Base-by-base conservation (phyloP, 108 stramenopile species). In the Cyclotella choctawhatcheeana region DNA sequence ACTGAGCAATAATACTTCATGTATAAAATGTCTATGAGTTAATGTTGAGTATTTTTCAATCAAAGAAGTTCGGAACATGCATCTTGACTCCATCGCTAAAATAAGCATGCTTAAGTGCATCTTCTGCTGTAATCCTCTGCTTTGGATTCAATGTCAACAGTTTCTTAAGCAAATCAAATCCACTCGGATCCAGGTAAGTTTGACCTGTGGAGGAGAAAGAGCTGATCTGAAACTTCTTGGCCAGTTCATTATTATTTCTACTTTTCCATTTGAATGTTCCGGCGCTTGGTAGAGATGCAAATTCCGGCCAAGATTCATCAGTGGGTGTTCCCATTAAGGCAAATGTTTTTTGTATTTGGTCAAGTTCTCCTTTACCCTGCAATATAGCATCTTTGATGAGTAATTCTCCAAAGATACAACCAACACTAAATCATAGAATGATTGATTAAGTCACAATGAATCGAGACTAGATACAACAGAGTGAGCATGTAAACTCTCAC, bases 321-420 rank as follows among this genome's bases (percentile, higher is more conserved):
- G 84, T 92, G 0, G 99, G 99, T 0, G 83, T 78, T 0, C 98
- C 98, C 0, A 98, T 58, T 55, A 98, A 75, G 52, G 82, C 60
- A 76, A 98, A 98, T 55, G 97, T 97, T 56, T 97, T 93, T 48
- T 94, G 86, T 61, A 99, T 90, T 82, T 99, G 99, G 71, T 99
- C 96, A 45, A 98, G 69, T 73, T 97, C 96, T 14, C 96, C 95
- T 66, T 94, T 82, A 31, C 99, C 98, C 48, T 95, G 90, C 69
- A 99, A 81, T 13, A 98, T 84, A 6, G 97, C 94, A 66, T 89
- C 82, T 58, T 95, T 89, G 21, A 86, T 83, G 26, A 98, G 82
- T 29, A 98, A 79, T 81, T 99, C 99, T 0, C 97, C 98, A 79
- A 99, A 96, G 56, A 99, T 97, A 64, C 99, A 99, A 2, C 99